Conservation (phyloP, 768 basidiomycete genomes). For the Tylopilus felleus region DNA sequence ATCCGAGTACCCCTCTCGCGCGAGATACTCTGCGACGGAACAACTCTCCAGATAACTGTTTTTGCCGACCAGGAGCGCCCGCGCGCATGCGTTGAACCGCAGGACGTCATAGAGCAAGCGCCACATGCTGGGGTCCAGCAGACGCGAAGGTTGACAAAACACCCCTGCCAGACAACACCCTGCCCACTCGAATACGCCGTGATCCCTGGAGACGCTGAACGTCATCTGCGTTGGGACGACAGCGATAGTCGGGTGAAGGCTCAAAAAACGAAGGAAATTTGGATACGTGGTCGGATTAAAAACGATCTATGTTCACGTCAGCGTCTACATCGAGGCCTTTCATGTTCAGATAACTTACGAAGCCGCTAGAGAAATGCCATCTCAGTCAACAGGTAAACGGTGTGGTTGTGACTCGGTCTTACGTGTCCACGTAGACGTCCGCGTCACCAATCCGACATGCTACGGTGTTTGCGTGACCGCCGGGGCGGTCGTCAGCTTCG, state of each 20-base stretch:
- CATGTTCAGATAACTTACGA: slow-evolving; percentile 39
- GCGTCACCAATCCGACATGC: slow-evolving; percentile 41
- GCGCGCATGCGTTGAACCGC: slow-evolving; percentile 69
- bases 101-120: slow-evolving; percentile 67
- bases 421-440: slow-evolving; percentile 67
- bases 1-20: slow-evolving; percentile 61
- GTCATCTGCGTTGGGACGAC: slow-evolving; percentile 70
- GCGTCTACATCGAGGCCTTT: background rate
- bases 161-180: slow-evolving; percentile 56
- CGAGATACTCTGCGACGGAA: slow-evolving; percentile 54
- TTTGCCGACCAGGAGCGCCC: slow-evolving; percentile 39
- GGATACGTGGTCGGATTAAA: slow-evolving; percentile 76
- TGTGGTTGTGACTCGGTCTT: slow-evolving; percentile 30
- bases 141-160: slow-evolving; percentile 62
- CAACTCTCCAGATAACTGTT: slow-evolving; percentile 27
- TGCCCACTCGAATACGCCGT: slow-evolving; percentile 65
- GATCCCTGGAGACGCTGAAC: slow-evolving; percentile 71
- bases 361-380: slow-evolving; percentile 41
- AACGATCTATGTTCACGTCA: slow-evolving; percentile 50
- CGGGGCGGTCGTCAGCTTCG: slow-evolving; percentile 62
- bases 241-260: slow-evolving; percentile 42
- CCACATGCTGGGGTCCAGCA: slow-evolving; percentile 67
- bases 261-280: slow-evolving; percentile 71
- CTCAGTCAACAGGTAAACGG: background rate
- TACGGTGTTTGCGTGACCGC: slow-evolving; percentile 79